phyloP scores from a whole-genome alignment of 2,329 filamentous ascomycete species.

The Acephala macrosclerotiorum region DNA sequence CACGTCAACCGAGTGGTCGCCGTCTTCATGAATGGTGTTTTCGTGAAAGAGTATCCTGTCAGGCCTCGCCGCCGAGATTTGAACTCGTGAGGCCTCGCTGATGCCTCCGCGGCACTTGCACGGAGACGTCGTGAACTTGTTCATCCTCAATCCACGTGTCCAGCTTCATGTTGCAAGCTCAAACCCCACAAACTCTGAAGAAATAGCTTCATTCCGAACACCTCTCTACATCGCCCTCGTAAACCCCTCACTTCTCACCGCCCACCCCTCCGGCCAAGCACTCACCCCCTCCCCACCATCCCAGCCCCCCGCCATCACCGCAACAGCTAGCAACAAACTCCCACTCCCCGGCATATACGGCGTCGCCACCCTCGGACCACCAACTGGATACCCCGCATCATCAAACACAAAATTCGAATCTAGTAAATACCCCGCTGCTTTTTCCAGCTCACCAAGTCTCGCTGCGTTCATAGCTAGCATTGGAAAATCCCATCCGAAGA shows the following conservation, averaged over 20 bases:
- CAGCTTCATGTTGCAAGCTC: no score
- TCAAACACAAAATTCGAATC: constrained; percentile 61
- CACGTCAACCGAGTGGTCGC: no score
- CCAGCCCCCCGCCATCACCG: constrained; percentile 66
- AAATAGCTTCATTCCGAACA: background rate
- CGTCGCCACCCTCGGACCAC: constrained; percentile 59
- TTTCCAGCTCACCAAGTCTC: constrained; percentile 50
- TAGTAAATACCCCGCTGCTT: constrained; percentile 52
- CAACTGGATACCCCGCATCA: constrained; percentile 62
- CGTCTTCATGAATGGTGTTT: no score
- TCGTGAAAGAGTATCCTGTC: no score
- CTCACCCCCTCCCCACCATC: constrained; percentile 54
- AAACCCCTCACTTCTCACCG: constrained; percentile 57
- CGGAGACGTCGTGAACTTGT: no score
- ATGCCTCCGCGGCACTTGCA: no score
- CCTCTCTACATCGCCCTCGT: constrained; percentile 10
- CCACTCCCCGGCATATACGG: constrained; percentile 63
- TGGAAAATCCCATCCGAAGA: constrained; percentile 56
- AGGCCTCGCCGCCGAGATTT: no score
- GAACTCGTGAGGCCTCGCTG: no score
- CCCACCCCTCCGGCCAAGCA: constrained; percentile 58
- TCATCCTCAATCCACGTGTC: no score
- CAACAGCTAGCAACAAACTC: constrained; percentile 57
- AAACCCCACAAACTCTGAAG: no score
- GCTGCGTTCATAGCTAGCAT: constrained; percentile 55